Conservation (phyloP, 768 basidiomycete genomes). For the Lyophyllum semitale region DNA sequence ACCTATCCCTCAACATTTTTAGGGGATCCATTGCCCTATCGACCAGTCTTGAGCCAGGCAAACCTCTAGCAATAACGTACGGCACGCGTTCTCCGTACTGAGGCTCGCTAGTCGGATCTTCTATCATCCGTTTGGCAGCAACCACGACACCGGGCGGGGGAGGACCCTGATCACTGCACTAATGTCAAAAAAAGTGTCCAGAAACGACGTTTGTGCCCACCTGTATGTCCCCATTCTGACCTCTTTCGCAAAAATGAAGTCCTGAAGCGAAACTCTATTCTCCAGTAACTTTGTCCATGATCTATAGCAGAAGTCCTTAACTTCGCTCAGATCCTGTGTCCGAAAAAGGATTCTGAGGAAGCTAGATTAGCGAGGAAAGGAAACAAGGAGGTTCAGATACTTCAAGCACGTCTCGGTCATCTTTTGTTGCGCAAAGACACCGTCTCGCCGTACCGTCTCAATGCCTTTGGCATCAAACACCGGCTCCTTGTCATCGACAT, state of each 20-base stretch:
- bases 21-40: conserved; percentile 77
- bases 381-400: conserved; percentile 41
- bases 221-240: conserved; percentile 93
- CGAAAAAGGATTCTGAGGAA: conserved; percentile 80
- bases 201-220: conserved; percentile 36
- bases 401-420: conserved; percentile 90
- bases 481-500: conserved; percentile 74
- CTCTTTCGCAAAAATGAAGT: conserved; percentile 94
- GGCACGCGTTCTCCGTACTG: conserved; percentile 95
- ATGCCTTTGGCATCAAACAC: conserved; percentile 97
- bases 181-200: not conserved
- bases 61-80: conserved; percentile 79
- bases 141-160: conserved; percentile 94
- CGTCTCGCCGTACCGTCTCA: conserved; percentile 93
- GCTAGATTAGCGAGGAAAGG: not conserved
- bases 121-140: conserved; percentile 70
- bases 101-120: conserved; percentile 80
- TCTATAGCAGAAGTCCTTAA: conserved; percentile 84
- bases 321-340: conserved; percentile 82
- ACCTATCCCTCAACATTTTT: conserved; percentile 69
- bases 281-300: conserved; percentile 87
- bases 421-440: conserved; percentile 87
- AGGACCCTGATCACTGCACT: conserved; percentile 69
- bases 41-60: conserved; percentile 63
- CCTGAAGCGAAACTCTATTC: conserved; percentile 80